Evolutionary conservation across 2,329 filamentous ascomycete genomes (phyloP), one percentile per base, ranked within the genome.

Genomic region (Zasmidium citrigriseum): DNA sequence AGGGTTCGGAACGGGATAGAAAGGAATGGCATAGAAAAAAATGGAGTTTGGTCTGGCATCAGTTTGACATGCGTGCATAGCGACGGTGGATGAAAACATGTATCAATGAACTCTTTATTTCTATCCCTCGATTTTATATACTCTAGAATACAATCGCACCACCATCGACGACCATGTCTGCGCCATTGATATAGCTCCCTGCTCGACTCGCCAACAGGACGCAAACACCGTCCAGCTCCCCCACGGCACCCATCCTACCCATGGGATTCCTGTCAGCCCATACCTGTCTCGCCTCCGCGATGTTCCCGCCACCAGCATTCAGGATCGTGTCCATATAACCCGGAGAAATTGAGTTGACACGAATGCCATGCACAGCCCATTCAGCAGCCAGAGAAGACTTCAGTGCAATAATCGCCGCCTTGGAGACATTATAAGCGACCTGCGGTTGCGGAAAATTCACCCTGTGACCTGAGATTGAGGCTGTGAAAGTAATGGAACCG

Each of bases 271-370:
- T 61, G 7, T 52, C 63, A 18, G 67, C 66, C 73, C 73, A 76
- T 1, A 57, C 66, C 23, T 63, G 60, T 47, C 73, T 62, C 58
- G 72, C 71, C 46, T 72, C 64, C n/a, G 65, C 65, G 27, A 76
- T 65, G 24, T 65, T 68, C 1, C 73, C 73, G 1, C 65, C 68
- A 1, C 73, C 73, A 21, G 72, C 73, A 67, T 91, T 92, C 49
- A 92, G 73, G 12, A 90, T 83, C 0, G 88, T 91, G 67, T 90
- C 88, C 85, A 91, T 90, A 66, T 92, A 92, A 0, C 89, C 89
- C 0, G 89, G 89, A 41, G 82, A 86, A 46, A 93, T 80, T 18
- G 80, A 84, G 65, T 93, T 92, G 4, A 89, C 86, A 2, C 87
- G 75, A 60, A 93, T 89, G 0, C 89, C 89, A 69, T 87, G 82